A percentile compares a stretch with the other conserved stretches of the same genome.
phyloP scores from a whole-genome alignment of 129 eudicot genomes.

The Centrapalus pauciflorus region DNA sequence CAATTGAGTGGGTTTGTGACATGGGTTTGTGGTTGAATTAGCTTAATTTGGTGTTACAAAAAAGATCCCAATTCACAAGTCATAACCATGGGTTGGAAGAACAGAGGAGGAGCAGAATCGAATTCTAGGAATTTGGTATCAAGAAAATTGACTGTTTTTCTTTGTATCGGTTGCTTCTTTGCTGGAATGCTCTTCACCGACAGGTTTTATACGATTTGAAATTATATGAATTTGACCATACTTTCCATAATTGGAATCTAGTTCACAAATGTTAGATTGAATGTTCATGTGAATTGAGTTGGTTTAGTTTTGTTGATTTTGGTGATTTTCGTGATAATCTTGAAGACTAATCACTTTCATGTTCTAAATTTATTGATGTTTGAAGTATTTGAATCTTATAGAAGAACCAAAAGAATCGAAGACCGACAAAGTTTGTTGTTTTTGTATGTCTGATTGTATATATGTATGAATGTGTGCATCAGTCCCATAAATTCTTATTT shows the following conservation, averaged over 20 bases:
- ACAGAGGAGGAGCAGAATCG: slow-evolving; percentile 45
- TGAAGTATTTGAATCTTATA: neutral
- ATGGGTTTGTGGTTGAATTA: slow-evolving; percentile 11
- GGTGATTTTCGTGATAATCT: neutral
- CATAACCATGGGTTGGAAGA: slow-evolving; percentile 63
- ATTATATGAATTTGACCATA: neutral
- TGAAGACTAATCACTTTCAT: neutral
- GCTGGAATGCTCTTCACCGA: slow-evolving; percentile 94
- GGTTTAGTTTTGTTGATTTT: neutral
- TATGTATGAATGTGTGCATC: too few relatives aligned
- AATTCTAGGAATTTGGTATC: slow-evolving; percentile 51
- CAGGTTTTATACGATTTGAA: slow-evolving; percentile 40
- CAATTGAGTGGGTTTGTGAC: slow-evolving; percentile 6
- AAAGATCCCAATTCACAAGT: neutral
- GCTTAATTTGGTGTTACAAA: neutral
- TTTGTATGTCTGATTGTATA: too few relatives aligned
- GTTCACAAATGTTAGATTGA: neutral
- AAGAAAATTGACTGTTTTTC: slow-evolving; percentile 49
- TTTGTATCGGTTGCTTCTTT: slow-evolving; percentile 67
- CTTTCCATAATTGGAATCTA: neutral
- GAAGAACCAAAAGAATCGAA: neutral
- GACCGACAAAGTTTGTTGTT: neutral
- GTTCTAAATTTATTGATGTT: neutral
- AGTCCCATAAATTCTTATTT: too few relatives aligned
- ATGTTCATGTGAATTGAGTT: neutral